phyloP scores from a whole-genome alignment of 2,329 filamentous ascomycete species.

The Chaetomium strumarium region DNA sequence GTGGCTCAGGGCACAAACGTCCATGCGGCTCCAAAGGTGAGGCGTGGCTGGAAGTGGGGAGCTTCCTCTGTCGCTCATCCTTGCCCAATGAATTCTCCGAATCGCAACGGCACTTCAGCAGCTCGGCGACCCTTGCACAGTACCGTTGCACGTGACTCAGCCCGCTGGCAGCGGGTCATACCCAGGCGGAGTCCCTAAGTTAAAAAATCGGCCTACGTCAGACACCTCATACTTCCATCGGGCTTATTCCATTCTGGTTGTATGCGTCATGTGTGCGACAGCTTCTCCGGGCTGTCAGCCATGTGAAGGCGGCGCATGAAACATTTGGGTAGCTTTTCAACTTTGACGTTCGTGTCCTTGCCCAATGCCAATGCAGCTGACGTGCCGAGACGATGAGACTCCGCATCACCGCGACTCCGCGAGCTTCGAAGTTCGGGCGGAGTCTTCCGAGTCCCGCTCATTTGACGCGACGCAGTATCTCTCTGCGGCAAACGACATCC shows the following conservation, averaged over 20 bases:
- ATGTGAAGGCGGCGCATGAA: too few relatives aligned
- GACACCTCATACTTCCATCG: too few relatives aligned
- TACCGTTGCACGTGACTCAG: not conserved
- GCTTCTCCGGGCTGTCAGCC: too few relatives aligned
- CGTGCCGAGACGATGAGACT: too few relatives aligned
- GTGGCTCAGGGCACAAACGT: not conserved
- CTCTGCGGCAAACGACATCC: conserved; percentile 2
- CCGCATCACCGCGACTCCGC: too few relatives aligned
- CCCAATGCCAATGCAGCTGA: too few relatives aligned
- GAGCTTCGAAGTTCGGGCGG: not conserved
- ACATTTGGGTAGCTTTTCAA: too few relatives aligned
- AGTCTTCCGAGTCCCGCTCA: not conserved
- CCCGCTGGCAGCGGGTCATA: not conserved
- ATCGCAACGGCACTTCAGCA: conserved; percentile 16
- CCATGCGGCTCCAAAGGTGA: not conserved
- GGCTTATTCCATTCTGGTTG: too few relatives aligned
- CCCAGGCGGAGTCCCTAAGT: not conserved
- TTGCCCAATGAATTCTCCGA: conserved; percentile 25
- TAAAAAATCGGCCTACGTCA: too few relatives aligned
- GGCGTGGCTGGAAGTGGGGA: conserved; percentile 23
- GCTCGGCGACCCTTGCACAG: not conserved
- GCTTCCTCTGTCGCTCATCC: conserved; percentile 4
- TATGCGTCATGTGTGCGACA: too few relatives aligned
- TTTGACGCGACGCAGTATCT: too few relatives aligned
- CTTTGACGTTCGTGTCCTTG: too few relatives aligned